Evolutionary conservation across 106 monocot species (phyloP), one percentile per base, ranked within the genome.

Genomic region (Xerophyta viscosa): DNA sequence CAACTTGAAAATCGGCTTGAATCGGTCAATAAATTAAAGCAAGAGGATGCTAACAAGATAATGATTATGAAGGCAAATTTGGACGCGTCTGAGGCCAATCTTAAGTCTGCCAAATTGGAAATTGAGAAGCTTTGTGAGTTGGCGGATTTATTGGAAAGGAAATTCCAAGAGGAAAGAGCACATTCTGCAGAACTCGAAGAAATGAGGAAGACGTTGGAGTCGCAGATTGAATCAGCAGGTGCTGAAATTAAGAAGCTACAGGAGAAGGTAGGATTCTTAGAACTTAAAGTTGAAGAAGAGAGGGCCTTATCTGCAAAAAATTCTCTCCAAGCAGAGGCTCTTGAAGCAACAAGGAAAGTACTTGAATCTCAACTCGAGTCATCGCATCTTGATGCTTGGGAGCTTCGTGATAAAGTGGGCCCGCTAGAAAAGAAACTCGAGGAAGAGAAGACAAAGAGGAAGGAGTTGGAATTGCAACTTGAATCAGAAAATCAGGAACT

Each of bases 351-450:
- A 22, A 56, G 22, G 3, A 54, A 60, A 43, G 25, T 54, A 7
- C 18, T 70, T 12, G 65, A 70, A 58, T 61, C 61, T 42, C 60
- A 69, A 8, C 68, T 75, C 19, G 50, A 56, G 29, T 37, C 28
- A 49, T 64, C 65, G 37, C 4, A 59, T 46, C 43, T 30, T 0
- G 63, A 69, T 11, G 10, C 68, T n/a, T 26, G 39, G 6, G 52
- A 64, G 24, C 48, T 69, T 12, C 51, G 31, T 7, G 57, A 64
- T 18, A 58, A 42, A 31, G 26, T 65, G 1, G 11, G 24, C 3
- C 26, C 52, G 24, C 62, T 69, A 29, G 69, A 69, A 31, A 26
- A 15, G 1, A 47, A 50, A 48, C 20, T 66, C 1, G 37, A 73
- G 22, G 67, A 63, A 48, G 57, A 68, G 20, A 41, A 52, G n/a